A percentile compares a stretch with the other conserved stretches of the same genome.
Evolutionary conservation across 2,329 filamentous ascomycete genomes (phyloP).

Genomic region (Aaosphaeria arxii): DNA sequence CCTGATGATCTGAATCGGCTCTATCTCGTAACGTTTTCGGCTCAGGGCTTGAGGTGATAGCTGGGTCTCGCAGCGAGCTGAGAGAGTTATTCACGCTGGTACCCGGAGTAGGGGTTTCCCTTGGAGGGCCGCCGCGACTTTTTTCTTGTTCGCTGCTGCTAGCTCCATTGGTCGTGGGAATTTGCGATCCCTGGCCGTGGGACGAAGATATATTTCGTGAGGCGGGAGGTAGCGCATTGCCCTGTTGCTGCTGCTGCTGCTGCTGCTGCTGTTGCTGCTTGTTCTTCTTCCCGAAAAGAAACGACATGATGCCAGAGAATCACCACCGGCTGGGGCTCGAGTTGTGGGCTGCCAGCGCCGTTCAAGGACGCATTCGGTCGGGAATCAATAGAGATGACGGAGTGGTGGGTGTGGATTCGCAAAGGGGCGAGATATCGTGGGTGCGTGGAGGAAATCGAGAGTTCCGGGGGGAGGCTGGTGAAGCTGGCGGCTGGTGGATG

Average conservation of each 20-base stretch:
- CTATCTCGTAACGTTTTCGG: constrained; percentile 59
- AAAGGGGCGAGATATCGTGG: constrained; percentile 2
- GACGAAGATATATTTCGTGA: constrained; percentile 56
- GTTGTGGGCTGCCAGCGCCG: constrained; percentile 16
- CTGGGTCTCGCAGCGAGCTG: constrained; percentile 64
- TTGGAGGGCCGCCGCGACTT: constrained; percentile 15
- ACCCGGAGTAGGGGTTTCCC: constrained; percentile 68
- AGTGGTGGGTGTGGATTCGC: constrained; percentile 2
- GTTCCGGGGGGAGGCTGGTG: constrained; percentile 10
- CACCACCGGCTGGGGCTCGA: constrained; percentile 16
- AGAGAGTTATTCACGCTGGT: constrained; percentile 65
- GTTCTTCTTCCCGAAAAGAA: constrained; percentile 51
- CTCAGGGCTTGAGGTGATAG: constrained; percentile 58
- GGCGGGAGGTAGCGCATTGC: constrained; percentile 50
- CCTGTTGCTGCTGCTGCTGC: constrained; percentile 7
- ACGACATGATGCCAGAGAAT: constrained; percentile 44
- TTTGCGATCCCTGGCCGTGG: constrained; percentile 46
- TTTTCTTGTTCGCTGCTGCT: constrained; percentile 42
- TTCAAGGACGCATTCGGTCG: constrained; percentile 33
- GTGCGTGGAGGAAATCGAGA: constrained; percentile 3
- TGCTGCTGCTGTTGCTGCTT: constrained; percentile 26
- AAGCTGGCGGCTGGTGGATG: constrained; percentile 7
- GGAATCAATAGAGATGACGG: constrained; percentile 2
- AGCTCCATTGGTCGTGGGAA: constrained; percentile 48
- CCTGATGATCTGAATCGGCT: constrained; percentile 54